These are phyloP conservation scores for Fomitopsis pulvina DNA, from an alignment of 768 basidiomycete species.

Conservation along the genomic window DNA sequence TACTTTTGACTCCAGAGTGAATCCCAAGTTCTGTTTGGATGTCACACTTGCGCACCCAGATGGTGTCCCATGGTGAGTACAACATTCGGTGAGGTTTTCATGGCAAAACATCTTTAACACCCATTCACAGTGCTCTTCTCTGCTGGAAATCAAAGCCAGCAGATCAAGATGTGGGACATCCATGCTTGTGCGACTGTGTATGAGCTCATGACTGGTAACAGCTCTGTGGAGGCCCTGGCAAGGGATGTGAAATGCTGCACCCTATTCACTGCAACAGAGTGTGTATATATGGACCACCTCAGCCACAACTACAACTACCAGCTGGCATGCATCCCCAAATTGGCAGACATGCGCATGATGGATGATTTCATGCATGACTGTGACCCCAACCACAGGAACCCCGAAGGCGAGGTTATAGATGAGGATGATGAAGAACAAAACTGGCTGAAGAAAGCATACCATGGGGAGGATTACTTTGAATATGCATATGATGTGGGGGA, in stretches of 20 bases:
- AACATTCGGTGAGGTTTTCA: neutral
- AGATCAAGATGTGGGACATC: constrained; percentile 36
- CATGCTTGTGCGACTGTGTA: constrained; percentile 28
- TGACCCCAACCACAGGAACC: too few species aligned
- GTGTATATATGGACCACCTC: constrained; percentile 22
- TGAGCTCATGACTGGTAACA: constrained; percentile 40
- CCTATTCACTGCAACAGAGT: constrained; percentile 30
- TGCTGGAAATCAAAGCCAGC: constrained; percentile 20
- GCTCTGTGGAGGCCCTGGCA: constrained; percentile 25
- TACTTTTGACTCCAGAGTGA: constrained; percentile 21
- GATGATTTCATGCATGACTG: constrained; percentile 5
- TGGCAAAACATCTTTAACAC: neutral
- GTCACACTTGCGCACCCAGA: constrained; percentile 28
- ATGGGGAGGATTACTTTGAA: constrained; percentile 24
- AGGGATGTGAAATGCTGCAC: constrained; percentile 25
- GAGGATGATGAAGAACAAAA: constrained; percentile 8
- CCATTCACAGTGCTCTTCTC: constrained; percentile 22
- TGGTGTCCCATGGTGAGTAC: constrained; percentile 29
- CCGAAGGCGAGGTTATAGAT: constrained; percentile 13
- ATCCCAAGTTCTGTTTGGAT: constrained; percentile 13
- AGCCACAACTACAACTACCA: constrained; percentile 19
- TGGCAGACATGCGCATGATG: neutral
- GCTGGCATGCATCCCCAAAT: constrained; percentile 12
- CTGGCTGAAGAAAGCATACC: constrained; percentile 26
- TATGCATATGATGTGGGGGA: constrained; percentile 30